Conservation (phyloP, 2,329 filamentous ascomycete genomes). For the Mycosphaerella arachidis region DNA sequence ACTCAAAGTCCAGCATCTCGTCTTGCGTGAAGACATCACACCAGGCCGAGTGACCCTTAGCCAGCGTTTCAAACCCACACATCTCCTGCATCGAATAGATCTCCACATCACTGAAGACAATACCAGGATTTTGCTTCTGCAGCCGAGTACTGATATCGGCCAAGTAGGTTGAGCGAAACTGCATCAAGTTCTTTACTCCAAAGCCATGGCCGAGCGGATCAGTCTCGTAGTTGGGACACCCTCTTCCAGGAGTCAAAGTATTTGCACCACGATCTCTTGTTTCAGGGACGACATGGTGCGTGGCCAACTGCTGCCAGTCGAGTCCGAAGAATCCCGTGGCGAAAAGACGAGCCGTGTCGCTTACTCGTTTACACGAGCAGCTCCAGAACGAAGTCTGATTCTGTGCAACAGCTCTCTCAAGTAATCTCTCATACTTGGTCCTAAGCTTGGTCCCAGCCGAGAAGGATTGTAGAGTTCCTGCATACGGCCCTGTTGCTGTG, state of each 20-base stretch:
- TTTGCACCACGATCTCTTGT: conserved; percentile 47
- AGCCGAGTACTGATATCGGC: conserved; percentile 45
- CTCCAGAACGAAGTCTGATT: conserved; percentile 50
- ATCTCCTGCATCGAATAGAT: conserved; percentile 59
- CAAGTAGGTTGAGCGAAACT: conserved; percentile 48
- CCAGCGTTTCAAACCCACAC: conserved; percentile 56
- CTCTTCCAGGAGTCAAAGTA: conserved; percentile 53
- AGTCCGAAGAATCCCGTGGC: conserved; percentile 52
- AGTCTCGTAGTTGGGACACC: conserved; percentile 39
- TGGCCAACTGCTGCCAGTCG: conserved; percentile 40
- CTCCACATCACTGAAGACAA: conserved; percentile 45
- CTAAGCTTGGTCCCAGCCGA: conserved; percentile 51
- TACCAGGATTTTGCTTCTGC: conserved; percentile 38
- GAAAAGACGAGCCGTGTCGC: conserved; percentile 55
- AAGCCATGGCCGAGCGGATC: conserved; percentile 47
- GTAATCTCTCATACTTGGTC: conserved; percentile 49
- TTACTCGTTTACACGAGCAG: conserved; percentile 50
- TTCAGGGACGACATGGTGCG: conserved; percentile 53
- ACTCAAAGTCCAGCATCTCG: conserved; percentile 55
- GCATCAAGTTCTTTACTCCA: conserved; percentile 45
- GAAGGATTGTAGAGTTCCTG: conserved; percentile 52
- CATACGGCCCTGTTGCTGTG: conserved; percentile 53
- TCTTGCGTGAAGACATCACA: conserved; percentile 52
- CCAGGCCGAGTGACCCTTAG: conserved; percentile 52
- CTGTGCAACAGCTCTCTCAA: conserved; percentile 28